phyloP scores from a whole-genome alignment of 768 basidiomycete species.

The Candolleomyces aberdarensis region DNA sequence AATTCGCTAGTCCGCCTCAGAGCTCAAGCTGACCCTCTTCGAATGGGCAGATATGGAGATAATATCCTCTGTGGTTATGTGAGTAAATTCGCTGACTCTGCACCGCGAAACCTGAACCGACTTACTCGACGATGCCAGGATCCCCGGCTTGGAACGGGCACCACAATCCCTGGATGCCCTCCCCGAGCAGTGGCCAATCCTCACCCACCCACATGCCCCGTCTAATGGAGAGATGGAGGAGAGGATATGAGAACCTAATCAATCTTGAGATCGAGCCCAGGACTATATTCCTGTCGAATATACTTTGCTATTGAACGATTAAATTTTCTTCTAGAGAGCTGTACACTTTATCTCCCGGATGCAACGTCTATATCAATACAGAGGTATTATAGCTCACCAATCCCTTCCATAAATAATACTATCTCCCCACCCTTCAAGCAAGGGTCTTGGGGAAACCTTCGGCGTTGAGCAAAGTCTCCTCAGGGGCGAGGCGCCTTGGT shows the following conservation, averaged over 20 bases:
- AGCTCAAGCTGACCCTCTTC: neutral
- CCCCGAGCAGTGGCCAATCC: constrained; percentile 3
- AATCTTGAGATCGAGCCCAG: no score
- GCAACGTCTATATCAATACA: neutral
- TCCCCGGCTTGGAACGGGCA: neutral
- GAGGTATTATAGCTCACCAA: neutral
- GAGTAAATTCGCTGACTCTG: neutral
- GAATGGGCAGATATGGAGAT: neutral
- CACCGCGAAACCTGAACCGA: no score
- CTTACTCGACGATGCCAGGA: neutral
- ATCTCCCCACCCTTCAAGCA: constrained; percentile 20
- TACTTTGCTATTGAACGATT: neutral
- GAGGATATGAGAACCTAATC: no score
- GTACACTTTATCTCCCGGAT: neutral
- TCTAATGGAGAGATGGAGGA: neutral
- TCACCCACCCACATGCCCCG: constrained; percentile 5
- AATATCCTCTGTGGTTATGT: constrained; percentile 1
- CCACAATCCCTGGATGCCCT: constrained; percentile 11
- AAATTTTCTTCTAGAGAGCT: neutral
- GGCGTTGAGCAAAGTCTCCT: constrained; percentile 62
- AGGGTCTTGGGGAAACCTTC: constrained; percentile 68
- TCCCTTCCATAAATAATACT: neutral
- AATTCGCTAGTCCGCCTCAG: neutral
- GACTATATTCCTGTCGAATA: no score
- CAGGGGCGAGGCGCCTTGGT: constrained; percentile 61